phyloP scores from a whole-genome alignment of 768 basidiomycete genomes.

The Gymnopilus junonius region DNA sequence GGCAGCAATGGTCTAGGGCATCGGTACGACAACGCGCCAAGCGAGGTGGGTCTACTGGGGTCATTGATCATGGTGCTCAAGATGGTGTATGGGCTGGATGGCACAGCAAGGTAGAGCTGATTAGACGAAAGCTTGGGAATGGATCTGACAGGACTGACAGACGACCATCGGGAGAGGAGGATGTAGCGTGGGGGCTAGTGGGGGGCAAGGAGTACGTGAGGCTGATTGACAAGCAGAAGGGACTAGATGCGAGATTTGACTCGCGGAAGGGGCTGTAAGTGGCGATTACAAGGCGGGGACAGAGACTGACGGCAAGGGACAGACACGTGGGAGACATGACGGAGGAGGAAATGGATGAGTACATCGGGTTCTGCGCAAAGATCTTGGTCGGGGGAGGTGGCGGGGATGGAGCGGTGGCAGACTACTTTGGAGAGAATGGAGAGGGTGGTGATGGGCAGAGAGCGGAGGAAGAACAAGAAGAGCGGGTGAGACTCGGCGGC shows the following conservation, averaged over 20 bases:
- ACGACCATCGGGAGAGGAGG: constrained; percentile 46
- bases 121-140: constrained; percentile 4
- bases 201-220: constrained; percentile 50
- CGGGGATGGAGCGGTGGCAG: constrained; percentile 5
- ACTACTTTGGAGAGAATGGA: constrained; percentile 16
- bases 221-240: constrained; percentile 38
- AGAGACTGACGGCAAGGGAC: constrained; percentile 15
- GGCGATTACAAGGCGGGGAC: not conserved
- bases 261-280: constrained; percentile 52
- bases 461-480: constrained; percentile 3
- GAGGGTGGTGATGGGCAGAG: not conserved
- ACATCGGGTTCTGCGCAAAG: constrained; percentile 66
- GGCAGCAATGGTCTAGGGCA: constrained; percentile 47
- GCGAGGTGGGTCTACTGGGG: constrained; percentile 67
- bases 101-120: constrained; percentile 50
- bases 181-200: constrained; percentile 68
- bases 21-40: constrained; percentile 65
- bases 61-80: constrained; percentile 75
- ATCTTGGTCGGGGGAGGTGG: constrained; percentile 43
- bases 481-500: constrained; percentile 15
- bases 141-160: constrained; percentile 32
- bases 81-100: constrained; percentile 86
- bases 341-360: constrained; percentile 59
- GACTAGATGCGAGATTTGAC: constrained; percentile 43
- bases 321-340: constrained; percentile 61